Base-by-base conservation (phyloP, 805 yeast species). In the Saccharomycopsis amapae region DNA sequence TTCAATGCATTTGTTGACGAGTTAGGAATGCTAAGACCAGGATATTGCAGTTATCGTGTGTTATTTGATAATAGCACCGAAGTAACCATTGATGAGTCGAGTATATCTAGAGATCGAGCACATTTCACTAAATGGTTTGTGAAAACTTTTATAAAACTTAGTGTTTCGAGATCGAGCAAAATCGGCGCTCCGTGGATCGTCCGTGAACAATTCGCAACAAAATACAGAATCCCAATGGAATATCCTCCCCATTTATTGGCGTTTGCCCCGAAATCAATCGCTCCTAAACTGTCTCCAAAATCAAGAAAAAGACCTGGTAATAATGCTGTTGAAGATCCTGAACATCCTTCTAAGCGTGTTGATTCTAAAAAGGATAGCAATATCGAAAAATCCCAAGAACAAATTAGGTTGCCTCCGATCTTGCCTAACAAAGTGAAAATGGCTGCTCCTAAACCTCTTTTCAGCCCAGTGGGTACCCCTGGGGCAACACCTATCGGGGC, bases 101-200 rank as follows among this genome's bases (percentile, higher is more conserved):
- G 84, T 55, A 76, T 93, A 19, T 68, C 82, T 28, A 72, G 98
- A 53, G 96, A 90, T 58, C 72, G 97, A 50, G 81, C 82, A 50
- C 73, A 82, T 44, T 89, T 88, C 66, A 89, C 97, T 7, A 93
- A 90, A 62, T 82, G 89, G 77, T 73, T 84, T 44, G 83, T 93
- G 31, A 84, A 89, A 61, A 81, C 96, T n/a, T 81, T 93, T 60
- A 72, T 89, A 59, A 85, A 89, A 63, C 72, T 85, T 60, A 74
- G 86, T 38, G 73, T 86, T 59, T 71, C 83, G 5, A 76, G 95
- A 46, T 85, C 89, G 1, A 73, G 81, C 45, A 85, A 84, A 70
- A 70, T 81, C 36, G 97, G 97, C 2, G 90, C 97, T 2, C 97
- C 97, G 2, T 93, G 97, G 97, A 79, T 90, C 18, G 93, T 93